Evolutionary conservation across 2,329 filamentous ascomycete species (phyloP).

Genomic region (Arthrinium phaeospermum): DNA sequence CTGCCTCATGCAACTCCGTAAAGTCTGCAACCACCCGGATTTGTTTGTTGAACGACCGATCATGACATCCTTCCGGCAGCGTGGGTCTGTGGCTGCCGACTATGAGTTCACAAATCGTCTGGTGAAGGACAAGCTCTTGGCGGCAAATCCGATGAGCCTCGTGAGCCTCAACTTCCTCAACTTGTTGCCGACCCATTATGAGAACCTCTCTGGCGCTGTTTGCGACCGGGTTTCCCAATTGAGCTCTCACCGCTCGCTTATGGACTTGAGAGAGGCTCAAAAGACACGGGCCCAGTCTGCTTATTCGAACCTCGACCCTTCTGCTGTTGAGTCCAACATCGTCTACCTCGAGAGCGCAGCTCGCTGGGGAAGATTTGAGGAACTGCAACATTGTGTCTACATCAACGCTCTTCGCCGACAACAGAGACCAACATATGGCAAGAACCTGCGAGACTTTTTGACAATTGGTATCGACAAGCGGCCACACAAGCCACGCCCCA

Average conservation of each 20-base stretch:
- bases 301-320: slow-evolving; percentile 63
- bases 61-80: slow-evolving; percentile 95
- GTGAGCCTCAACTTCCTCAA: slow-evolving; percentile 81
- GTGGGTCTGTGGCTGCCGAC: slow-evolving; percentile 74
- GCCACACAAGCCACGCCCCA: slow-evolving; percentile 65
- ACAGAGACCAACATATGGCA: slow-evolving; percentile 81
- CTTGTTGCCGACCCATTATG: slow-evolving; percentile 74
- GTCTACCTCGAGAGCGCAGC: slow-evolving; percentile 74
- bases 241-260: slow-evolving; percentile 72
- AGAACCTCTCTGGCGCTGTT: slow-evolving; percentile 62
- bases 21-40: slow-evolving; percentile 98
- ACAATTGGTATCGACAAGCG: slow-evolving; percentile 66
- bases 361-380: slow-evolving; percentile 73
- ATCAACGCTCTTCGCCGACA: slow-evolving; percentile 82
- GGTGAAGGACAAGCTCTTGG: slow-evolving; percentile 70
- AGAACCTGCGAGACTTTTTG: slow-evolving; percentile 75
- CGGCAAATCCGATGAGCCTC: slow-evolving; percentile 63
- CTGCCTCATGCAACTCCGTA: slow-evolving; percentile 94
- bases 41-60: slow-evolving; percentile 95
- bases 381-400: slow-evolving; percentile 81
- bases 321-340: slow-evolving; percentile 72
- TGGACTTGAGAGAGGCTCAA: slow-evolving; percentile 75
- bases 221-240: slow-evolving; percentile 66
- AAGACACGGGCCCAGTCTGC: slow-evolving; percentile 63
- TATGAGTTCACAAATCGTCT: slow-evolving; percentile 76